Base-by-base conservation (phyloP, 2,329 filamentous ascomycete genomes). In the Scedosporium apiospermum region DNA sequence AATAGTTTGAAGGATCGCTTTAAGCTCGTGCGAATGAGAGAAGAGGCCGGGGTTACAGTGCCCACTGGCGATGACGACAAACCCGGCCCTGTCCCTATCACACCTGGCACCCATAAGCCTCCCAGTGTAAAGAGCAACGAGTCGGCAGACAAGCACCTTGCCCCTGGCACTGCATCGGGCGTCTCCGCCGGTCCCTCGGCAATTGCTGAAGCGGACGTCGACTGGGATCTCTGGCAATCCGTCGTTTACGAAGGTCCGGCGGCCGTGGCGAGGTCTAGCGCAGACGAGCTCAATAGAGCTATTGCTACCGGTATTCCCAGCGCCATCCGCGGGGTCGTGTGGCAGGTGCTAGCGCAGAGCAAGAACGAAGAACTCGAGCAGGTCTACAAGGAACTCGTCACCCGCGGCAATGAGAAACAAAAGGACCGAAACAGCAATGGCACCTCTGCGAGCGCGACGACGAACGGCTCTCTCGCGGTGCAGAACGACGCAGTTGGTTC, bases 151-250 rank as follows among this genome's bases (percentile, higher is more conserved):
- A 69, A 71, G 53, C 86, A 82, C 63, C 78, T 97, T 55, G 87
- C 91, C 0, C 93, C 93, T 0, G 93, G 93, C 1, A 97, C 93
- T 1, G 91, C 89, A 6, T 88, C 91, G 10, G 93, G 93, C 5
- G 85, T 93, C 51, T 88, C 88, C 26, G 86, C 88, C 23, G 90
- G 90, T 1, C 89, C 89, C 7, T 88, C 90, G 3, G 85, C 87
- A 23, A 81, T 87, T 65, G 76, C 78, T 14, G 90, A 93, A 69
- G 79, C 81, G 16, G 88, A 90, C 26, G 95, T 99, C n/a, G 92
- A 99, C 71, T 99, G 95, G 95, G 95, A 99, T 74, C 78, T 99
- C 46, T 99, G 95, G 95, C 93, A 99, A 72, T 86, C 89, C 26
- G 89, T 99, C 3, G 95, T 99, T 41, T 96, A 97, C 67, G 91